Base-by-base conservation (phyloP, 164 flowering plant genomes). In the Magnolia kwangsiensis region DNA sequence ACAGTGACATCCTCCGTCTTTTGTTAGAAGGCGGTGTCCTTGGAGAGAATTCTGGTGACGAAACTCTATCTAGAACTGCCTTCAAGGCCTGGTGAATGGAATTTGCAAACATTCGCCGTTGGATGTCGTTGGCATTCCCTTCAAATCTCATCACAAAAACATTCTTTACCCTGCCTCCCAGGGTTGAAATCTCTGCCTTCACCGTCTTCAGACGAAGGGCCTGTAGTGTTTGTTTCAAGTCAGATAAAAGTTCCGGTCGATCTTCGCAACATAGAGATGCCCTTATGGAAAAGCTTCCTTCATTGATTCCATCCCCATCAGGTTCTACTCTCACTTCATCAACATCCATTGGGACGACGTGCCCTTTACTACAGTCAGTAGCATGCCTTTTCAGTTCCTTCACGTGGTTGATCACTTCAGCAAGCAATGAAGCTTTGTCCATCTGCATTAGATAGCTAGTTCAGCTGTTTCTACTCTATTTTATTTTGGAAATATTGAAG, bases 351-450 rank as follows among this genome's bases (percentile, higher is more conserved):
- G 98, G 97, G 51, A 94, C 79, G 63, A 87, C 80, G 68, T 84
- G 63, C 2, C 92, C 92, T 80, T 84, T 75, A 70, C 88, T 86
- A 51, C 87, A 86, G 76, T 89, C 90, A 20, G 63, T 71, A 14
- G 97, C 92, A n/a, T 80, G 81, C 78, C 85, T 82, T 81, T 89
- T 87, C 75, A 91, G 81, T 72, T 88, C 90, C 80, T 88, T 92
- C 74, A 95, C 89, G 74, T 87, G 85, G 64, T 29, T 80, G 72
- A 95, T 86, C 50, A 90, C 98, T 84, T 87, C 90, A 27, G 92
- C 92, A 31, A 95, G 95, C 79, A 95, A 81, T 67, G 95, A 76
- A 61, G 98, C 98, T 78, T 95, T 95, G 83, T 95, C 98, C 97
- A 91, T 91, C 98, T 95, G 61, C 63, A 80, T 51, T 67, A 45